Conservation (phyloP, 192 early-diverging fungal species). For the Coemansia sp. region DNA sequence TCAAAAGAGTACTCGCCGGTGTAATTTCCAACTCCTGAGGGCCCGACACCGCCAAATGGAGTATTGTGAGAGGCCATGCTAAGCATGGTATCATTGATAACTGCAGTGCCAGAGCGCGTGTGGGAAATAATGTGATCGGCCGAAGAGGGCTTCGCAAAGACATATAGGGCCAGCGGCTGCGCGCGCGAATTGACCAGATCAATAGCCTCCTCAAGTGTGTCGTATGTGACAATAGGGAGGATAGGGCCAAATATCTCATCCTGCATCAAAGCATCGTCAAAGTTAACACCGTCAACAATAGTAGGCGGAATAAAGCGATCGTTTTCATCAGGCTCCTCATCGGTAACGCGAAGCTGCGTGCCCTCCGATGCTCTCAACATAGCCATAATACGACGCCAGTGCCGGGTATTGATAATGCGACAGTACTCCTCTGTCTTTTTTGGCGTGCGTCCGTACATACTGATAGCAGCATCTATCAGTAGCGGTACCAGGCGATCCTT, state of each 20-base stretch:
- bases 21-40: conserved; percentile 83
- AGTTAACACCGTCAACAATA: conserved; percentile 69
- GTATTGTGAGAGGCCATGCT: conserved; percentile 56
- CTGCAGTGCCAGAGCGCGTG: conserved; percentile 73
- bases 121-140: conserved; percentile 62
- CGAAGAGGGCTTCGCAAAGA: conserved; percentile 60
- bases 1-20: conserved; percentile 77
- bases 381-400: conserved; percentile 65
- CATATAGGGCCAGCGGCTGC: conserved; percentile 79
- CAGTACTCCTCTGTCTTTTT: conserved; percentile 57
- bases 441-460: conserved; percentile 57
- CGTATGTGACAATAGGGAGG: conserved; percentile 73
- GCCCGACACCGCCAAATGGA: conserved; percentile 90
- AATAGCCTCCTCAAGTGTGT: conserved; percentile 64
- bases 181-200: conserved; percentile 61
- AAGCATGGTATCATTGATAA: conserved; percentile 80
- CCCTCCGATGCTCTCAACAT: conserved; percentile 57
- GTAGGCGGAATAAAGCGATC: conserved; percentile 81
- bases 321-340: conserved; percentile 54
- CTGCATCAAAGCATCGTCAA: conserved; percentile 65
- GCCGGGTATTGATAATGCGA: conserved; percentile 71
- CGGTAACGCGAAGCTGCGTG: conserved; percentile 57
- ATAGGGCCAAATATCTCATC: conserved; percentile 93
- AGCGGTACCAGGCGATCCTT: conserved; percentile 61
- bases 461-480: conserved; percentile 45